These are phyloP conservation scores for Stagonosporopsis rhizophila DNA, from an alignment of 2,329 filamentous ascomycete genomes.

Conservation along the genomic window DNA sequence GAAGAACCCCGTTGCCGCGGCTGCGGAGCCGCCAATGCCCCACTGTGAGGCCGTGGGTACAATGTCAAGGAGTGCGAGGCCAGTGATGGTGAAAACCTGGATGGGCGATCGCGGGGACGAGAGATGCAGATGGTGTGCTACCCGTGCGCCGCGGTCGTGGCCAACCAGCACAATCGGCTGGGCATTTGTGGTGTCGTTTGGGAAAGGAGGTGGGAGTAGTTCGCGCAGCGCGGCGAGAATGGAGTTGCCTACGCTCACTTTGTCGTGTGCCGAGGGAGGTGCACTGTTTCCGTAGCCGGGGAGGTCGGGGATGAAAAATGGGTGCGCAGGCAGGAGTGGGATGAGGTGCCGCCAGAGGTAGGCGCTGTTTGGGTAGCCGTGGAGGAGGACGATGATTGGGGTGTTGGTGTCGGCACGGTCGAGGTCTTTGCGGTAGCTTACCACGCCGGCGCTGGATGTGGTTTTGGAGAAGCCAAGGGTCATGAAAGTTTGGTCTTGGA, in stretches of 20 bases:
- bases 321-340: slow-evolving; percentile 35
- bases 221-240: neutral
- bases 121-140: neutral
- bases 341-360: slow-evolving; percentile 44
- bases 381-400: slow-evolving; percentile 39
- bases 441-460: neutral
- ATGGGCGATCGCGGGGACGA: neutral
- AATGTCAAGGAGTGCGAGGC: neutral
- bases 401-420: slow-evolving; percentile 13
- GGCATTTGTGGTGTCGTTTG: neutral
- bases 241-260: neutral
- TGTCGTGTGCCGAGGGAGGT: neutral
- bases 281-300: neutral
- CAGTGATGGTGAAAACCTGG: neutral
- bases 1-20: slow-evolving; percentile 57
- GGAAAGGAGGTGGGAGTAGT: neutral
- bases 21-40: slow-evolving; percentile 48
- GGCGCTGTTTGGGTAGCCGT: slow-evolving; percentile 43
- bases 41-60: slow-evolving; percentile 53
- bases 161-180: neutral
- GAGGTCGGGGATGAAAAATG: neutral
- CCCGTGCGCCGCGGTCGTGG: neutral
- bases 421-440: neutral
- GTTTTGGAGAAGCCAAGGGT: neutral
- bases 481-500: neutral